Conservation (phyloP, 345 rosid genomes). For the Ceriops decandra region DNA sequence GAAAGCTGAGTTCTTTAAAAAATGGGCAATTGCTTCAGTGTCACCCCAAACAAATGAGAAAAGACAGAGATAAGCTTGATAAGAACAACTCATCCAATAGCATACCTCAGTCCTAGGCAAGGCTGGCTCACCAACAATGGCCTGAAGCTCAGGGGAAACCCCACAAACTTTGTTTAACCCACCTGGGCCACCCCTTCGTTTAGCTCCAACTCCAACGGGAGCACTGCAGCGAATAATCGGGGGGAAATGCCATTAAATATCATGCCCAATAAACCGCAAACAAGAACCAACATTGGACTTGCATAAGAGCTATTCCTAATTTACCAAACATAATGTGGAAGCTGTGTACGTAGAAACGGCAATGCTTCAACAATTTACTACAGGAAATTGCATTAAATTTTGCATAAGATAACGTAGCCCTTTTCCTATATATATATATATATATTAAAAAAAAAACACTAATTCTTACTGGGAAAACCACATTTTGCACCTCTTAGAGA, state of each 20-base stretch:
- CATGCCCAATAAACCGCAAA: not conserved
- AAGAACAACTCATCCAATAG: not conserved
- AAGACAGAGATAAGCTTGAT: not conserved
- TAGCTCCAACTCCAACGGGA: conserved; percentile 60
- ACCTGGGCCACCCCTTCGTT: conserved; percentile 94
- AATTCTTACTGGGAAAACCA: not conserved
- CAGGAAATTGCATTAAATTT: no score
- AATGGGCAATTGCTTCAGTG: not conserved
- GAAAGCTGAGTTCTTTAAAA: conserved; percentile 15
- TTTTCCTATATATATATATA: no score
- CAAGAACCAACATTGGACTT: no score
- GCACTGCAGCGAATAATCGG: conserved; percentile 41
- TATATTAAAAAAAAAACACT: no score
- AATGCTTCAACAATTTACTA: no score
- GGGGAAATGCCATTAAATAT: not conserved
- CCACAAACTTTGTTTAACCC: conserved; percentile 95
- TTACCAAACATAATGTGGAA: no score
- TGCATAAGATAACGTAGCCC: no score
- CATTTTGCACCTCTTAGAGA: no score
- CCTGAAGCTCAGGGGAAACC: conserved; percentile 90
- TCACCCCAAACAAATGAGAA: not conserved
- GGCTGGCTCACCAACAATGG: conserved; percentile 87
- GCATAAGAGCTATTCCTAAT: no score
- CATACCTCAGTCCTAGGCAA: conserved; percentile 90
- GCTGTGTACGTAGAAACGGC: no score